Evolutionary conservation across 768 basidiomycete genomes (phyloP).

Genomic region (Pseudohyphozyma bogoriensis): DNA sequence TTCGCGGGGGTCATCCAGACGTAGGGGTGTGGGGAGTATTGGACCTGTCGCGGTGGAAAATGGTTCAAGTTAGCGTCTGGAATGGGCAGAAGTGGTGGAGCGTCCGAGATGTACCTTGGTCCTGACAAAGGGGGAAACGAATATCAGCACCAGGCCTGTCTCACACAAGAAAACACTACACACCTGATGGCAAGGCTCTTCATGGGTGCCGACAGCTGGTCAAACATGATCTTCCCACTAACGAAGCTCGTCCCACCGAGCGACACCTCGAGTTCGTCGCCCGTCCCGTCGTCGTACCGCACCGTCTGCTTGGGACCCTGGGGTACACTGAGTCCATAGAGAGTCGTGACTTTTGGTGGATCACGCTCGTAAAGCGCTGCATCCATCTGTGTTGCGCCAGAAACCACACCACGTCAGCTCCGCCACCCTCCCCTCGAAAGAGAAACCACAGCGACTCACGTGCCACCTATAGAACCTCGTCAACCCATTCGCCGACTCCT

Average conservation of each 20-base stretch:
- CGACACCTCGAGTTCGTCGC: conserved; percentile 69
- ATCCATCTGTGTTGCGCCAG: too few species aligned
- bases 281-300: conserved; percentile 56
- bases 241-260: conserved; percentile 72
- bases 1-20: conserved; percentile 82
- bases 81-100: too few species aligned
- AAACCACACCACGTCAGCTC: too few species aligned
- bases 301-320: conserved; percentile 44
- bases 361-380: conserved; percentile 52
- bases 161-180: too few species aligned
- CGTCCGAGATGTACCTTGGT: too few species aligned
- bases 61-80: too few species aligned
- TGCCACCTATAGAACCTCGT: conserved; percentile 85
- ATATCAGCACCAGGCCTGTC: too few species aligned
- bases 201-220: conserved; percentile 56
- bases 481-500: conserved; percentile 61
- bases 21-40: conserved; percentile 64
- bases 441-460: too few species aligned
- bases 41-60: too few species aligned
- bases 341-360: conserved; percentile 69
- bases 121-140: too few species aligned
- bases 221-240: conserved; percentile 71
- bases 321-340: conserved; percentile 69
- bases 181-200: conserved; percentile 71
- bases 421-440: too few species aligned